phyloP scores from a whole-genome alignment of 352 stramenopile species.

The Peronosclerospora sorghi region DNA sequence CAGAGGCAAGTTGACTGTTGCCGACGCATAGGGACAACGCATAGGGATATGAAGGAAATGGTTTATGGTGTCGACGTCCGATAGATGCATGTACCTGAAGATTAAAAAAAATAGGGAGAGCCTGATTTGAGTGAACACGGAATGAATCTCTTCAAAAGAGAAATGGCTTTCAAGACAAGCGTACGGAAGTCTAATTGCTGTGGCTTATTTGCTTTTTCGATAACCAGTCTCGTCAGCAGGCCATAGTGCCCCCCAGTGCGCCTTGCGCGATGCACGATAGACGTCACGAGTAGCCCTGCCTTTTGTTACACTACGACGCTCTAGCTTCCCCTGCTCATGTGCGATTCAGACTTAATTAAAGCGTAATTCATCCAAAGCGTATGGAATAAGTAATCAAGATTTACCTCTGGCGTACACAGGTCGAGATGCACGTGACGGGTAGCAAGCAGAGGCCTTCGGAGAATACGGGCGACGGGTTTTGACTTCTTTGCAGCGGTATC shows the following conservation, averaged over 20 bases:
- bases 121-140: too few relatives aligned
- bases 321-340: conserved; percentile 42
- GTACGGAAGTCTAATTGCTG: too few relatives aligned
- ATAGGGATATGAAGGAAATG: too few relatives aligned
- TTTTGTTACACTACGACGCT: conserved; percentile 67
- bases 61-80: too few relatives aligned
- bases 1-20: too few relatives aligned
- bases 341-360: conserved; percentile 5
- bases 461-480: conserved; percentile 42
- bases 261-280: conserved; percentile 73
- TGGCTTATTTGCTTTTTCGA: too few relatives aligned
- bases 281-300: conserved; percentile 66
- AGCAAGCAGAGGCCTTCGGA: conserved; percentile 55
- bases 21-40: not conserved
- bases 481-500: conserved; percentile 14
- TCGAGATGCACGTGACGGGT: conserved; percentile 77
- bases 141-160: too few relatives aligned
- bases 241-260: conserved; percentile 71
- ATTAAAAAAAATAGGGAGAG: too few relatives aligned
- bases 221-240: conserved; percentile 58
- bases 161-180: too few relatives aligned
- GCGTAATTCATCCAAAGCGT: not conserved
- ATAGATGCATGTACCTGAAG: too few relatives aligned
- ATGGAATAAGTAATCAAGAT: not conserved
- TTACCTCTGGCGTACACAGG: conserved; percentile 64